phyloP scores from a whole-genome alignment of 495 filamentous ascomycete species.

The Talaromyces nanjingensis region DNA sequence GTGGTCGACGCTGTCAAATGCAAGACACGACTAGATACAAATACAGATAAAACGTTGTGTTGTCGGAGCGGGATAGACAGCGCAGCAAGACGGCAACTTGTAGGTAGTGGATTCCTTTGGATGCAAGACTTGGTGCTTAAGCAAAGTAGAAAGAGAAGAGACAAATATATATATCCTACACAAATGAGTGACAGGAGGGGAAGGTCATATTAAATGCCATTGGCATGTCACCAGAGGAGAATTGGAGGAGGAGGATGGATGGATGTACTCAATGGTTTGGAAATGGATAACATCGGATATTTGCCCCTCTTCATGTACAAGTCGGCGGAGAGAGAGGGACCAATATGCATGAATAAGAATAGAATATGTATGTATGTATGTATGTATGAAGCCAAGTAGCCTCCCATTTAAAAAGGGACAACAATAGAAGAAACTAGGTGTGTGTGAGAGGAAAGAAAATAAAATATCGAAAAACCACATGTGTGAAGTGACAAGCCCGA shows the following conservation, averaged over 20 bases:
- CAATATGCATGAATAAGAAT: background rate
- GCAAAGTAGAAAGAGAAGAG: background rate
- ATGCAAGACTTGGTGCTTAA: background rate
- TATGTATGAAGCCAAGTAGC: constrained; percentile 6
- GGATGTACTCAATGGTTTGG: background rate
- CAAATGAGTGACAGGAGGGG: constrained; percentile 9
- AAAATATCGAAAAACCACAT: constrained; percentile 5
- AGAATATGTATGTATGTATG: constrained; percentile 11
- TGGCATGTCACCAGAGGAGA: background rate
- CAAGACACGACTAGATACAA: constrained; percentile 1
- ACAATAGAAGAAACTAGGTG: background rate
- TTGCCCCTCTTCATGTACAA: constrained; percentile 7
- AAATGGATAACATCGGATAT: constrained; percentile 2
- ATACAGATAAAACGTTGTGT: constrained; percentile 8
- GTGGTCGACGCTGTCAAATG: constrained; percentile 11
- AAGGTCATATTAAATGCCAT: constrained; percentile 9
- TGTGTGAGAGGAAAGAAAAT: constrained; percentile 6
- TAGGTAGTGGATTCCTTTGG: background rate
- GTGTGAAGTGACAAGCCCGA: constrained; percentile 16
- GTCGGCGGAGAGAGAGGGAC: background rate
- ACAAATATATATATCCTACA: constrained; percentile 7
- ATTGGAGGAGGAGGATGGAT: background rate
- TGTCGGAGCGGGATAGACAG: constrained; percentile 3
- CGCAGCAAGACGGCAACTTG: background rate
- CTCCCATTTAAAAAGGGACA: background rate